Evolutionary conservation across 192 early-diverging fungal genomes (phyloP).

Genomic region (Pilaira anomala): DNA sequence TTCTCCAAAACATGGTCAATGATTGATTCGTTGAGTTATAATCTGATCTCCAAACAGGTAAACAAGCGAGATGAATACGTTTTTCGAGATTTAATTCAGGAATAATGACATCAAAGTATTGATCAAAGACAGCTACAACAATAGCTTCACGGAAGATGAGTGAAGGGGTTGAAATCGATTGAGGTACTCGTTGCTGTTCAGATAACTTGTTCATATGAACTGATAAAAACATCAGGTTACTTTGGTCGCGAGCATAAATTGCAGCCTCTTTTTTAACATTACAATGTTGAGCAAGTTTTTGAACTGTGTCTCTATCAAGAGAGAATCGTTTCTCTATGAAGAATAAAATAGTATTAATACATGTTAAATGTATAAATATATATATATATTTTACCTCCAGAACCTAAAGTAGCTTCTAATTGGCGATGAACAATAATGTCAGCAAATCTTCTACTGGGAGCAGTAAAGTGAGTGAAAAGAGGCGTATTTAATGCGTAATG

Average conservation of each 20-base stretch:
- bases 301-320: constrained; percentile 50
- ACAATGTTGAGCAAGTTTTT: constrained; percentile 67
- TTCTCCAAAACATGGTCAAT: constrained; percentile 51
- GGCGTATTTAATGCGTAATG: constrained; percentile 90
- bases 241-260: constrained; percentile 71
- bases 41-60: constrained; percentile 38
- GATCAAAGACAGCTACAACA: constrained; percentile 62
- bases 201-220: constrained; percentile 56
- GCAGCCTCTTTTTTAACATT: constrained; percentile 74
- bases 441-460: constrained; percentile 92
- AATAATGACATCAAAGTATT: constrained; percentile 72
- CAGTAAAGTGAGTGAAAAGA: constrained; percentile 98
- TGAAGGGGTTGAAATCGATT: constrained; percentile 1
- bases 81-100: constrained; percentile 73
- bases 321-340: constrained; percentile 49
- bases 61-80: constrained; percentile 51
- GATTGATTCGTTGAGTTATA: constrained; percentile 26
- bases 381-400: constrained; percentile 31
- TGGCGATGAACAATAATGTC: constrained; percentile 95
- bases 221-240: constrained; percentile 63
- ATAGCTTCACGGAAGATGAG: constrained; percentile 57
- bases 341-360: neutral
- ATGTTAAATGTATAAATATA: neutral
- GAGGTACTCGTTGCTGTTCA: constrained; percentile 9
- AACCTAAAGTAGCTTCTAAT: constrained; percentile 60